Conservation (phyloP, 345 rosid genomes). For the Pugionium dolabratum region DNA sequence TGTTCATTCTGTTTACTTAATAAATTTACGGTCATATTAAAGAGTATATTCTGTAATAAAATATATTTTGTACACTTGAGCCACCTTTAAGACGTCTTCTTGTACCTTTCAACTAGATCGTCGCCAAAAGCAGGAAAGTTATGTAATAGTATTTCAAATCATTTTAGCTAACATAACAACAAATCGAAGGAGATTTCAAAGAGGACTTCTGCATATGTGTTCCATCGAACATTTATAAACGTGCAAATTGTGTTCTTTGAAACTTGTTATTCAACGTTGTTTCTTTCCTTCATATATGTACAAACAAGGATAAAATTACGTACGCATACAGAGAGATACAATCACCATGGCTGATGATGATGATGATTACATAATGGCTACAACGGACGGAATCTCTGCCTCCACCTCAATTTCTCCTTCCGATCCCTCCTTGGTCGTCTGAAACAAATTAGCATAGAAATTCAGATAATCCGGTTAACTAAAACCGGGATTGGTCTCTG, state of each 20-base stretch:
- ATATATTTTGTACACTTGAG: too few species aligned
- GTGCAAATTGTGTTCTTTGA: slow-evolving; percentile 28
- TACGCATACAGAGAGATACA: slow-evolving; percentile 44
- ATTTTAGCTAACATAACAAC: too few species aligned
- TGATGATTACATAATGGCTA: slow-evolving; percentile 73
- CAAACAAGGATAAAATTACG: slow-evolving; percentile 40
- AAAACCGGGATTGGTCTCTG: slow-evolving; percentile 3
- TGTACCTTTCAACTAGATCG: too few species aligned
- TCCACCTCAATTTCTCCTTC: slow-evolving; percentile 76
- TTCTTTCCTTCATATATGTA: slow-evolving; percentile 50
- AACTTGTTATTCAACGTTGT: slow-evolving; percentile 21
- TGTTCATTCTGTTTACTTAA: too few species aligned
- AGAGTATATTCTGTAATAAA: too few species aligned
- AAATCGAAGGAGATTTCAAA: too few species aligned
- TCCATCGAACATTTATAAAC: slow-evolving; percentile 30
- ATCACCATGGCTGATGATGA: slow-evolving; percentile 26
- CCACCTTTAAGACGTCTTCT: too few species aligned
- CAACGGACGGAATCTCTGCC: slow-evolving; percentile 71
- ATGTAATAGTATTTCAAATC: too few species aligned
- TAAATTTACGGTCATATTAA: too few species aligned
- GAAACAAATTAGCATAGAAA: slow-evolving; percentile 28
- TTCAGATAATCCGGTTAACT: background rate
- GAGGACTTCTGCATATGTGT: slow-evolving; percentile 8
- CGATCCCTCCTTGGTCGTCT: slow-evolving; percentile 52
- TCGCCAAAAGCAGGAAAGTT: too few species aligned